Conservation (phyloP, 176 grass and related monocot species). For the Paspalum vaginatum region DNA sequence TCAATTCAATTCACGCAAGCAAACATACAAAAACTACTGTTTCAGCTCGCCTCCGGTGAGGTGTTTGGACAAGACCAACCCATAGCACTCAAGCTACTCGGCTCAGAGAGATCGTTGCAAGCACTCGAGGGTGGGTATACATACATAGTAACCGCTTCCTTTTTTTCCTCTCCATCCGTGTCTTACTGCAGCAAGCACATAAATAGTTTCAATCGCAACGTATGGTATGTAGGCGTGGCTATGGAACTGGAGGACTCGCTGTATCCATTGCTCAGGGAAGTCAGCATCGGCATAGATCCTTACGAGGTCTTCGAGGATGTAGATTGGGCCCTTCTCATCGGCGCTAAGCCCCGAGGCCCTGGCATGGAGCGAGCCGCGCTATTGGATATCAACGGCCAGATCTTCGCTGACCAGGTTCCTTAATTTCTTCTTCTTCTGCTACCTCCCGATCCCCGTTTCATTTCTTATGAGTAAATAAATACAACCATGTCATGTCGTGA, state of each 20-base stretch:
- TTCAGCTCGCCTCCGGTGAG: slow-evolving; percentile 92
- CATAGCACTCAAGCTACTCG: slow-evolving; percentile 81
- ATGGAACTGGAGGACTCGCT: slow-evolving; percentile 98
- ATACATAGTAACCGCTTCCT: background rate
- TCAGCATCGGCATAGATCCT: slow-evolving; percentile 88
- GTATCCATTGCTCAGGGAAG: slow-evolving; percentile 91
- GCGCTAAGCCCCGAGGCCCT: slow-evolving; percentile 93
- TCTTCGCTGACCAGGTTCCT: slow-evolving; percentile 85
- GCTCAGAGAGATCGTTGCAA: slow-evolving; percentile 89
- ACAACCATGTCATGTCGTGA: too few relatives aligned
- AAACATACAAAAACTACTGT: background rate
- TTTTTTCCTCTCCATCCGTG: background rate
- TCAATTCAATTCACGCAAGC: background rate
- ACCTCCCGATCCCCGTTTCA: background rate
- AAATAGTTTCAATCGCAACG: too few relatives aligned
- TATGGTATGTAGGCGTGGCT: slow-evolving; percentile 60
- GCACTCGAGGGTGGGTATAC: slow-evolving; percentile 97
- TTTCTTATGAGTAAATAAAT: too few relatives aligned
- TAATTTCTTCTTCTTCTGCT: too few relatives aligned
- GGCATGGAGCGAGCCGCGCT: slow-evolving; percentile 90
- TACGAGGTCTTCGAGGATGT: slow-evolving; percentile 75
- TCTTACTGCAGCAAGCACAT: too few relatives aligned
- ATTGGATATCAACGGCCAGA: slow-evolving; percentile 95
- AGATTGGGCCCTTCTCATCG: slow-evolving; percentile 95
- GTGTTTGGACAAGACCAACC: slow-evolving; percentile 93